These are phyloP conservation scores for Suillus ampliporus DNA, from an alignment of 768 basidiomycete species.

Conservation along the genomic window DNA sequence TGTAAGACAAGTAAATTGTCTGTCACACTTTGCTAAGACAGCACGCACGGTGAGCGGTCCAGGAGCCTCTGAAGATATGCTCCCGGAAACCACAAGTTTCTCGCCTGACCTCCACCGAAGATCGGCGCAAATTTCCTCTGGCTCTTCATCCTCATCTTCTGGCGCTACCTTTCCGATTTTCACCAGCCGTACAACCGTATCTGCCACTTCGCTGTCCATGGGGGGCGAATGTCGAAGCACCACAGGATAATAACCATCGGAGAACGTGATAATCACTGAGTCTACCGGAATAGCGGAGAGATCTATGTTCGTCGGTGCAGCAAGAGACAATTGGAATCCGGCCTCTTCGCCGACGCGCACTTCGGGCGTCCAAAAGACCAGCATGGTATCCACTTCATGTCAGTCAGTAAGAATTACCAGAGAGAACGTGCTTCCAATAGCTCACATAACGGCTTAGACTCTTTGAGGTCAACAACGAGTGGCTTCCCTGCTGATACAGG, in stretches of 20 bases:
- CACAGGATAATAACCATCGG: conserved; percentile 52
- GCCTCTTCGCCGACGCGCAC: conserved; percentile 63
- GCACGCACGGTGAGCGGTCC: conserved; percentile 57
- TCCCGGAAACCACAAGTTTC: conserved; percentile 65
- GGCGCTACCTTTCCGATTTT: conserved; percentile 54
- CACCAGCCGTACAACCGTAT: conserved; percentile 33
- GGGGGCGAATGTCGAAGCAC: conserved; percentile 50
- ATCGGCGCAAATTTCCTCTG: conserved; percentile 40
- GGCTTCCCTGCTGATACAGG: conserved; percentile 62
- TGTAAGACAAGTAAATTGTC: conserved; percentile 10
- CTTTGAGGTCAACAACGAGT: conserved; percentile 65
- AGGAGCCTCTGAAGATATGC: conserved; percentile 55
- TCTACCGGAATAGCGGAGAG: conserved; percentile 67
- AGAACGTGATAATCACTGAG: conserved; percentile 64
- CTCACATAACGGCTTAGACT: conserved; percentile 69
- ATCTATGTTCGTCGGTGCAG: conserved; percentile 52
- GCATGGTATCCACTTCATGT: conserved; percentile 61
- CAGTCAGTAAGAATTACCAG: conserved; percentile 14
- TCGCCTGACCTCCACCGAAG: conserved; percentile 65
- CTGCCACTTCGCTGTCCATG: conserved; percentile 19
- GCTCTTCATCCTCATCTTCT: conserved; percentile 25
- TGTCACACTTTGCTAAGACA: conserved; percentile 4
- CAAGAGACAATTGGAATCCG: conserved; percentile 77
- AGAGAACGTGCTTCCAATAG: conserved; percentile 11
- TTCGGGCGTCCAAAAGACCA: conserved; percentile 75